Evolutionary conservation across 1,139 yeast genomes (phyloP).

Genomic region (Candida anutae): DNA sequence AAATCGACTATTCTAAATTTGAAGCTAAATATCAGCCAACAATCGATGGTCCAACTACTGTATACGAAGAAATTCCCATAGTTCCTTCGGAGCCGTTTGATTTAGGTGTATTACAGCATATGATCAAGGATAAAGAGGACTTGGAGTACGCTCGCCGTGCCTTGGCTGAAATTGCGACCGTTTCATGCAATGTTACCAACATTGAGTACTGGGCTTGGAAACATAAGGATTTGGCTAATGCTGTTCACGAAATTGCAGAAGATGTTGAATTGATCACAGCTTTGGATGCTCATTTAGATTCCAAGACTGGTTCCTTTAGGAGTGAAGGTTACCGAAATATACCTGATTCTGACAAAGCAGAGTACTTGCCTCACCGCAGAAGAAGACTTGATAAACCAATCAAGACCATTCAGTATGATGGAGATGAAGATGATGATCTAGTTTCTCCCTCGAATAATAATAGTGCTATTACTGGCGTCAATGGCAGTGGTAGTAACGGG

Average conservation of each 20-base stretch:
- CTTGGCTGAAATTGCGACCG: constrained; percentile 17
- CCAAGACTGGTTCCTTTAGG: constrained; percentile 55
- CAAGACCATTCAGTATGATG: constrained; percentile 51
- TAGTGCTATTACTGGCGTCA: constrained; percentile 8
- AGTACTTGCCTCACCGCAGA: constrained; percentile 76
- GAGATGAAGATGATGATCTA: constrained; percentile 31
- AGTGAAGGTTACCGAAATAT: constrained; percentile 72
- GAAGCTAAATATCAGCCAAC: constrained; percentile 41
- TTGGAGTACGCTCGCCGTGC: constrained; percentile 42
- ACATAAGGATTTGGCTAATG: constrained; percentile 25
- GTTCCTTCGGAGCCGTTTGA: constrained; percentile 26
- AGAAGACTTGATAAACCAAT: constrained; percentile 46
- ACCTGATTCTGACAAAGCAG: constrained; percentile 63
- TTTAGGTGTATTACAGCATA: constrained; percentile 42
- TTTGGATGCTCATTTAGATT: constrained; percentile 29
- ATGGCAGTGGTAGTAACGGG: constrained; percentile 8
- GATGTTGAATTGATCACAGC: constrained; percentile 21
- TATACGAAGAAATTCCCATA: constrained; percentile 35
- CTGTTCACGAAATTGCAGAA: constrained; percentile 19
- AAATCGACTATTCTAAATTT: constrained; percentile 17
- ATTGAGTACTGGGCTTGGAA: constrained; percentile 68
- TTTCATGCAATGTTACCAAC: constrained; percentile 24
- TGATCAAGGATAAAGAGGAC: constrained; percentile 73
- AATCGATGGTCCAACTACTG: constrained; percentile 38
- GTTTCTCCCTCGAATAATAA: constrained; percentile 19